These are phyloP conservation scores for Nyssa sinensis DNA, from an alignment of 148 eudicot genomes.

Conservation along the genomic window DNA sequence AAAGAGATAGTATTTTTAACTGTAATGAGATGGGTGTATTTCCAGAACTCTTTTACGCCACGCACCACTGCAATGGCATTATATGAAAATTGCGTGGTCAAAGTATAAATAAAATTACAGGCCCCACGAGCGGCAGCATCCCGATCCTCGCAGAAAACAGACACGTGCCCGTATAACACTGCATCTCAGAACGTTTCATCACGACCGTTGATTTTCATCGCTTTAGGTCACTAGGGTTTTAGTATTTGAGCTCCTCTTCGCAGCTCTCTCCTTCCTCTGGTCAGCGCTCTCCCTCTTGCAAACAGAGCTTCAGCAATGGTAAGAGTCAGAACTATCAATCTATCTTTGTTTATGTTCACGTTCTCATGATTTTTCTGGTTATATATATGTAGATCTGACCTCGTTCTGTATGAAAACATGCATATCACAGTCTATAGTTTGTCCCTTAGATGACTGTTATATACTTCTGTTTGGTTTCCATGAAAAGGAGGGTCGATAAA, in stretches of 20 bases:
- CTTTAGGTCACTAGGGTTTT: neutral
- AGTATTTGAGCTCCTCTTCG: neutral
- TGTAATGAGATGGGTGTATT: too few relatives aligned
- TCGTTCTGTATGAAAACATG: neutral
- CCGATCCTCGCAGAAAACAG: neutral
- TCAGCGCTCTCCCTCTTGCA: neutral
- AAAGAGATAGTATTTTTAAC: too few relatives aligned
- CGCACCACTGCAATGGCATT: too few relatives aligned
- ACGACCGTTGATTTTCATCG: neutral
- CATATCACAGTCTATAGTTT: neutral
- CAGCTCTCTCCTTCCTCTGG: neutral
- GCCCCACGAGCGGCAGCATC: neutral
- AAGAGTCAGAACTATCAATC: neutral
- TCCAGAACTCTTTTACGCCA: too few relatives aligned
- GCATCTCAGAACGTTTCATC: neutral
- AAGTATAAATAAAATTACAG: too few relatives aligned
- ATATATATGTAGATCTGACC: neutral
- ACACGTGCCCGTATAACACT: neutral
- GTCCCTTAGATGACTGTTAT: neutral
- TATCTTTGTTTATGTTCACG: too few relatives aligned
- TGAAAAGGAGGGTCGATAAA: neutral
- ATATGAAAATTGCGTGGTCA: too few relatives aligned
- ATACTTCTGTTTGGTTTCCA: neutral
- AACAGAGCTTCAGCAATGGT: neutral
- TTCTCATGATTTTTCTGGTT: neutral